A percentile compares a stretch with the other conserved stretches of the same genome.
phyloP scores from a whole-genome alignment of 345 rosid genomes.

The Acer campestre region DNA sequence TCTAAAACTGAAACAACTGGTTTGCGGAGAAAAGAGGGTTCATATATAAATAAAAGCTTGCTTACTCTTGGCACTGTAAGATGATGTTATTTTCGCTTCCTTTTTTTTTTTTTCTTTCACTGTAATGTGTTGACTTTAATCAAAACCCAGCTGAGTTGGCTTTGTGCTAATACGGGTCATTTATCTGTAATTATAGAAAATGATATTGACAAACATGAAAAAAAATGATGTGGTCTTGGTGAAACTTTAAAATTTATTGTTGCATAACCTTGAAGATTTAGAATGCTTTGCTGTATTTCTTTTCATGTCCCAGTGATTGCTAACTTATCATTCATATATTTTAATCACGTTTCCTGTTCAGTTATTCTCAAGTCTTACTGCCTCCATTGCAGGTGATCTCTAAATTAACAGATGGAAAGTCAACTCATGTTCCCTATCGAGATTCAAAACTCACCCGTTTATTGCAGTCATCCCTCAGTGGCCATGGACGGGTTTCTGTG shows the following conservation, averaged over 20 bases:
- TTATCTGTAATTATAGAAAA: slow-evolving; percentile 4
- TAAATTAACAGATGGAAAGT: slow-evolving; percentile 65
- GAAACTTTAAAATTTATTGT: not conserved
- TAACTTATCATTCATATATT: slow-evolving; percentile 7
- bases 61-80: slow-evolving; percentile 77
- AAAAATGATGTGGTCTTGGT: not conserved
- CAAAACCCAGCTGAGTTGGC: not conserved
- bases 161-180: slow-evolving; percentile 2
- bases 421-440: slow-evolving; percentile 69
- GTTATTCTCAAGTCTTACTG: slow-evolving; percentile 6
- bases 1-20: slow-evolving; percentile 80
- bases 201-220: not conserved
- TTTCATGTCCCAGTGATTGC: not conserved
- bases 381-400: slow-evolving; percentile 55
- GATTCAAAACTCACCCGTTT: slow-evolving; percentile 79
- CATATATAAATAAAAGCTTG: slow-evolving; percentile 73
- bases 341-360: not conserved
- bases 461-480: slow-evolving; percentile 75
- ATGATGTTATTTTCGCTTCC: not conserved
- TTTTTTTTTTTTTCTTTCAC: not conserved
- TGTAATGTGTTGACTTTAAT: slow-evolving; percentile 1
- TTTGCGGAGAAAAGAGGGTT: slow-evolving; percentile 73
- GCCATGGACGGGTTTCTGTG: slow-evolving; percentile 70
- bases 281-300: slow-evolving; percentile 5
- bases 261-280: slow-evolving; percentile 12